Base-by-base conservation (phyloP, 2,329 filamentous ascomycete species). In the Sporothrix luriei region DNA sequence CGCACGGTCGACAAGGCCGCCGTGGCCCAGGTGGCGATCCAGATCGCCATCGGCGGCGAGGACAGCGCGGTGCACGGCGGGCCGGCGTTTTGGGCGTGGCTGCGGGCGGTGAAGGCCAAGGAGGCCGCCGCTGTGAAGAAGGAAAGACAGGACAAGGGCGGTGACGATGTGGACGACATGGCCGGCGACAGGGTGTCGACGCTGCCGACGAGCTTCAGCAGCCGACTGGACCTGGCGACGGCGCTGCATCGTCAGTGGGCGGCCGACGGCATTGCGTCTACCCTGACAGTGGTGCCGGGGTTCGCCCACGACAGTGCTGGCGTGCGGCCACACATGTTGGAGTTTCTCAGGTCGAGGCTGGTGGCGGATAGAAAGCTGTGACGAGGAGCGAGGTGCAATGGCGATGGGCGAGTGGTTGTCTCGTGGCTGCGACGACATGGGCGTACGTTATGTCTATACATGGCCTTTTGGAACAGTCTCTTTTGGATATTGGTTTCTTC, bases 1-100 rank as follows among this genome's bases (percentile, higher is more conserved):
- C 49, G 49, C 5, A 14, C 29, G 3, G 46, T 66, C 2, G 38
- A 66, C 49, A 66, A 46, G 64, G 29, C 43, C 2, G 48, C 48
- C 9, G 29, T 66, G 14, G 24, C 14, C 0, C 9, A 29, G 29
- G 64, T 66, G 6, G 43, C 64, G 14, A 26, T 66, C 13, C 64
- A 66, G 48, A 33, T 66, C 1, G 64, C 46, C 29, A 29, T 66
- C 11, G 64, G 64, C 29, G n/a, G 64, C 33, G 49, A 55, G 4
- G 64, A 66, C 64, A 66, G 49, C 48, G 19, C 24, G n/a, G 38
- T 66, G 11, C 64, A 66, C 64, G 64, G 64, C 33, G 64, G 49
- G 5, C 19, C 26, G 7, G 49, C 54, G 26, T 66, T 66, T 14
- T 66, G 48, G 64, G 49, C 19, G 13, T 66, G 64, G 64, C 49